Conservation (phyloP, 768 basidiomycete species). For the Mycena belliarum region DNA sequence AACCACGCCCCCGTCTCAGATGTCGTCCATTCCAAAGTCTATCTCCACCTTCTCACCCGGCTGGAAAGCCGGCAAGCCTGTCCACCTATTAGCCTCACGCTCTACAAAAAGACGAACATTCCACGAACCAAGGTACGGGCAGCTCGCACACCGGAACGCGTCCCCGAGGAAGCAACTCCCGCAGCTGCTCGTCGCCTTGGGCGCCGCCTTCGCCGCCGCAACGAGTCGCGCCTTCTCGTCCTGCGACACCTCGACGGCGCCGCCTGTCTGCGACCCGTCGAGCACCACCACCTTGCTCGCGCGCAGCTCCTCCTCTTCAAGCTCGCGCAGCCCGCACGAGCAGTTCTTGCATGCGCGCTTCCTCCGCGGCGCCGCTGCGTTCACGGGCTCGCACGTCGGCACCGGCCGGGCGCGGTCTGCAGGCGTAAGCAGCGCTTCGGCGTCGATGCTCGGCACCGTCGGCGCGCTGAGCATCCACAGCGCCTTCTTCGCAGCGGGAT, state of each 20-base stretch:
- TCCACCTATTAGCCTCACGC: conserved; percentile 14
- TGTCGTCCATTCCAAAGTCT: conserved; percentile 85
- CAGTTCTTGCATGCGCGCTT: conserved; percentile 97
- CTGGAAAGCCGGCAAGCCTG: conserved; percentile 96
- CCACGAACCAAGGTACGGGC: conserved; percentile 90
- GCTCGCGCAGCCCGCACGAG: conserved; percentile 92
- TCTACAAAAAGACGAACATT: conserved; percentile 1
- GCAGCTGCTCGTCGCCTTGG: conserved; percentile 94
- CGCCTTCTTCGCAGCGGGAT: conserved; percentile 80
- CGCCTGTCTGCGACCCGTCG: conserved; percentile 62
- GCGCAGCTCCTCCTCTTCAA: conserved; percentile 80
- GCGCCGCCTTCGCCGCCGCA: conserved; percentile 66
- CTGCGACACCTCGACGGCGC: conserved; percentile 56
- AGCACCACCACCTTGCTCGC: conserved; percentile 66
- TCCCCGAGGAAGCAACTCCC: conserved; percentile 98
- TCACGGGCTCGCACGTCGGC: conserved; percentile 73
- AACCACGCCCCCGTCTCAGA: too few relatives aligned
- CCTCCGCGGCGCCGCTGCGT: conserved; percentile 53
- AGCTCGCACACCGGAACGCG: conserved; percentile 94
- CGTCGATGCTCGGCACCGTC: conserved; percentile 73
- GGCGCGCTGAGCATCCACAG: conserved; percentile 82
- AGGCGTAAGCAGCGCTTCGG: conserved; percentile 79
- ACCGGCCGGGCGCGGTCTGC: conserved; percentile 80
- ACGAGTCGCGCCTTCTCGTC: conserved; percentile 66
- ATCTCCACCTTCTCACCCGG: conserved; percentile 98